phyloP scores from a whole-genome alignment of 257 asterid species.

The Schizonepeta tenuifolia region DNA sequence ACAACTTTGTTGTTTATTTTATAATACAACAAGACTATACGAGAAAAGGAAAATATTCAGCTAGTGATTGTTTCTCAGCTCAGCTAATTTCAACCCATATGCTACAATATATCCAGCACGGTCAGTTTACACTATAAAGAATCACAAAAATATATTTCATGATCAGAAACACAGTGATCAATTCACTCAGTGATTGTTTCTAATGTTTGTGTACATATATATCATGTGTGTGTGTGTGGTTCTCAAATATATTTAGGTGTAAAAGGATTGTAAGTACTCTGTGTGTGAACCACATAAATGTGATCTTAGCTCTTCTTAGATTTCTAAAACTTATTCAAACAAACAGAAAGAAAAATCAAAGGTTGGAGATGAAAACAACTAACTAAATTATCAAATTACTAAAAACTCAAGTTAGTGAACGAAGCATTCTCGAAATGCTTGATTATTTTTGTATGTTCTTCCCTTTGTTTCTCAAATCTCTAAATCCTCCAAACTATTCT shows the following conservation, averaged over 20 bases:
- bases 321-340: neutral
- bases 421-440: conserved; percentile 14
- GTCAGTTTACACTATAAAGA: conserved; percentile 3
- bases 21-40: neutral
- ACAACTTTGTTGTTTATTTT: conserved; percentile 12
- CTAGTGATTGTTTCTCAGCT: neutral
- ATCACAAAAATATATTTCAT: neutral
- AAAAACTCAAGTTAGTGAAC: conserved; percentile 5
- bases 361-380: neutral
- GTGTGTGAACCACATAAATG: neutral
- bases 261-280: neutral
- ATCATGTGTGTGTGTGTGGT: too few species aligned
- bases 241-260: neutral
- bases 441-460: conserved; percentile 14
- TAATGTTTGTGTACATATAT: neutral
- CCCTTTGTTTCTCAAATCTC: neutral
- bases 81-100: neutral
- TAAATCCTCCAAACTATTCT: conserved; percentile 3
- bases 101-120: neutral
- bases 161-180: neutral
- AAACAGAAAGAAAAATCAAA: neutral
- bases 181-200: neutral
- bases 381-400: neutral
- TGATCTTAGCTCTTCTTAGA: neutral
- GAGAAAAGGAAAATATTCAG: neutral